Evolutionary conservation across 192 early-diverging fungal species (phyloP), one percentile per base, ranked within the genome.

Genomic region (Gaertneriomyces semiglobifer): DNA sequence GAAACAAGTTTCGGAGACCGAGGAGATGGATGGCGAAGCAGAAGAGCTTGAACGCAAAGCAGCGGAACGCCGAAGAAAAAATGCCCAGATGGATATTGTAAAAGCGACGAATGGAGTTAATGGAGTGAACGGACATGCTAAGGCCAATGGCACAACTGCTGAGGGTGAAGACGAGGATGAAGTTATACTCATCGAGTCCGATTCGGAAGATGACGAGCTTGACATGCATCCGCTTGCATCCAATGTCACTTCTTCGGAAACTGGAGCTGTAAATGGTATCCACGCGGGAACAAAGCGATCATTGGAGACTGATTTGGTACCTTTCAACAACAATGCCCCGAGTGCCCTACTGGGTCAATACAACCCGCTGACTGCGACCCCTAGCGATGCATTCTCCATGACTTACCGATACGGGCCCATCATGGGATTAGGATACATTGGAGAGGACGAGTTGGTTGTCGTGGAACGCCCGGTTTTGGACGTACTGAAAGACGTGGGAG

Each of bases 391-490:
- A 72, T 89, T 92, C 69, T 74, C 78, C 57, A 78, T 93, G 61
- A 77, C 89, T 47, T 81, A 87, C 73, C 88, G 90, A 64, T 98
- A 91, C 79, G 89, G 92, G 66, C 88, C 85, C 48, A 68, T 95
- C 54, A 89, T 98, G 85, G 85, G 79, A 67, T 81, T 88, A 59
- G 88, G 86, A 55, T 92, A 89, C 71, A 40, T 94, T 14, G 86
- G 78, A 51, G 70, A 71, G 16, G 79, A 86, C 72, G 86, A 90
- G 47, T 78, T 96, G 78, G 85, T 95, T 0, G 88, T 92, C 25
- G 86, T 96, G 11, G 96, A 98, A 79, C 80, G 93, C 66, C 92
- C 95, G 6, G 87, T 89, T 74, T 78, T 90, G 61, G 84, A 86
- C 44, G 88, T 97, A 41, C 67, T 92, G 52, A 84, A 86, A 63